These are phyloP conservation scores for Thalassiosira profunda DNA, from an alignment of 108 stramenopile genomes.

Conservation along the genomic window DNA sequence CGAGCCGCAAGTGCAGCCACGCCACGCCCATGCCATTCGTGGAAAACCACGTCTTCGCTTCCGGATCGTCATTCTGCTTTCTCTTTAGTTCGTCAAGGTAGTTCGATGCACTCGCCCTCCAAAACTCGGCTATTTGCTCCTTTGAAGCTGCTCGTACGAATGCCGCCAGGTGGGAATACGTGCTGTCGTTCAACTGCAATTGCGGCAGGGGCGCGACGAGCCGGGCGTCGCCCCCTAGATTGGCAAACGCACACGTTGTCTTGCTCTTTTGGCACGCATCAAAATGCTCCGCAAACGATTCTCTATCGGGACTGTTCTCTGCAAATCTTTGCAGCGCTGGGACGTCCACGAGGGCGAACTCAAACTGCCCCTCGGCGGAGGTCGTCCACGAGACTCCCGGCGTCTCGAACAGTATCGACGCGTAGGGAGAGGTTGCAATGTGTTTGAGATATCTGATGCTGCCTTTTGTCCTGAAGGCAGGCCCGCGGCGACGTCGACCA, in stretches of 20 bases:
- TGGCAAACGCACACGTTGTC: constrained; percentile 55
- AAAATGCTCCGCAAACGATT: constrained; percentile 58
- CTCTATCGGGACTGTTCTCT: constrained; percentile 48
- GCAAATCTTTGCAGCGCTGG: constrained; percentile 53
- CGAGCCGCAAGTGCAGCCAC: constrained; percentile 87
- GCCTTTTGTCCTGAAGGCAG: constrained; percentile 11
- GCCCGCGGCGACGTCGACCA: constrained; percentile 28
- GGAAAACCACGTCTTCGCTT: constrained; percentile 68
- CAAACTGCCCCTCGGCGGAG: constrained; percentile 39
- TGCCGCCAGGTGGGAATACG: constrained; percentile 64
- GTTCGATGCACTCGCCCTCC: constrained; percentile 49
- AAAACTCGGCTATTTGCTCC: constrained; percentile 51
- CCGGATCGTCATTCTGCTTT: constrained; percentile 18
- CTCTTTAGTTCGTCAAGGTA: constrained; percentile 27
- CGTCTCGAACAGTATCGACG: constrained; percentile 38
- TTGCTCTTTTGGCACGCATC: background rate
- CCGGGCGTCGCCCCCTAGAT: constrained; percentile 67
- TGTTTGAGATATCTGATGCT: constrained; percentile 18
- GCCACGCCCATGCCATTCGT: constrained; percentile 84
- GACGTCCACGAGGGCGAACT: constrained; percentile 72
- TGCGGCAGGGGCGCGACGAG: constrained; percentile 55
- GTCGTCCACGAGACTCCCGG: constrained; percentile 25
- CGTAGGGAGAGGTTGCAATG: constrained; percentile 38
- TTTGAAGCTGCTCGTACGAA: constrained; percentile 60
- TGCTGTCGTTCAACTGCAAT: constrained; percentile 8